phyloP scores from a whole-genome alignment of 2,329 filamentous ascomycete species.

The Fusarium brachygibbosum region DNA sequence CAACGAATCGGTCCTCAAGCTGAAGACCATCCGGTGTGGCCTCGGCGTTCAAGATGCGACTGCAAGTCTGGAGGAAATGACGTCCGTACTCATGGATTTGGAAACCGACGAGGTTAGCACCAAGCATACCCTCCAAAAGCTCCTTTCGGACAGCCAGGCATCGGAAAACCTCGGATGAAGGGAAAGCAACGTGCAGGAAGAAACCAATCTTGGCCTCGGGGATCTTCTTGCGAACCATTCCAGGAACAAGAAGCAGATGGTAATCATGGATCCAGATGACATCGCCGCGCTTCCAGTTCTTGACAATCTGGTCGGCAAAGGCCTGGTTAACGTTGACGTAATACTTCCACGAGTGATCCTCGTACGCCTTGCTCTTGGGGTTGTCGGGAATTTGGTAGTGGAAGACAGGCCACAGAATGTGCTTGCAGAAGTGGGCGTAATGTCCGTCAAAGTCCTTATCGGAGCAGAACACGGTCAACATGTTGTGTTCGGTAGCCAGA shows the following conservation, averaged over 20 bases:
- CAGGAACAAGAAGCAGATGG: constrained; percentile 88
- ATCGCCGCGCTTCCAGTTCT: constrained; percentile 94
- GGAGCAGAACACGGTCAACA: constrained; percentile 84
- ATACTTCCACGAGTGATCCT: constrained; percentile 96
- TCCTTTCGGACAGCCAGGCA: constrained; percentile 89
- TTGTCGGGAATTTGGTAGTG: constrained; percentile 99
- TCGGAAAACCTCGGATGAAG: constrained; percentile 94
- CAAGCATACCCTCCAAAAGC: constrained; percentile 91
- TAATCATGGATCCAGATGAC: constrained; percentile 97
- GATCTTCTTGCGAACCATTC: constrained; percentile 89
- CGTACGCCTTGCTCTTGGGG: constrained; percentile 97
- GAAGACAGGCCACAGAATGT: constrained; percentile 97
- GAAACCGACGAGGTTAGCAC: constrained; percentile 92
- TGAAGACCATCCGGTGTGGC: constrained; percentile 90
- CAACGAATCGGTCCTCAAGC: constrained; percentile 92
- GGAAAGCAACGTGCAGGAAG: constrained; percentile 95
- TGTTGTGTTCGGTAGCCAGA: constrained; percentile 84
- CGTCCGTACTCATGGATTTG: constrained; percentile 94
- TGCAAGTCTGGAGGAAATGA: constrained; percentile 96
- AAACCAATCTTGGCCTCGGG: constrained; percentile 96
- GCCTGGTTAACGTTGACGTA: constrained; percentile 93
- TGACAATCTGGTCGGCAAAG: constrained; percentile 90
- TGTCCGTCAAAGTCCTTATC: constrained; percentile 96
- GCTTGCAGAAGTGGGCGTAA: constrained; percentile 97
- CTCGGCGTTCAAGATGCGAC: constrained; percentile 89